Evolutionary conservation across 345 rosid genomes (phyloP).

Genomic region (Populus ilicifolia): DNA sequence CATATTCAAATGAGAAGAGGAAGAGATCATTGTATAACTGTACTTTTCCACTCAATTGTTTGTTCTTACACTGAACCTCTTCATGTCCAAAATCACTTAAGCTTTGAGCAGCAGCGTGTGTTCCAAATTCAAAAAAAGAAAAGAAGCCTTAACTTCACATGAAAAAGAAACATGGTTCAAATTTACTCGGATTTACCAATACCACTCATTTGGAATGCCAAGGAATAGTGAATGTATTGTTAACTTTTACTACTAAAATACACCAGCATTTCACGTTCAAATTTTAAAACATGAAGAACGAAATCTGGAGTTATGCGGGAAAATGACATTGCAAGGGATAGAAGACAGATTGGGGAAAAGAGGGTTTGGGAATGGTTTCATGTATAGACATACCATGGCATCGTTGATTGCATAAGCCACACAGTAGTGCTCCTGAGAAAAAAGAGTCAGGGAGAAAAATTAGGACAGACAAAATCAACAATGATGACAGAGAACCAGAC

Average conservation of each 20-base stretch:
- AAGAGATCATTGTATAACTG: not conserved
- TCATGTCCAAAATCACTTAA: not conserved
- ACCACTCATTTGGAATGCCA: not conserved
- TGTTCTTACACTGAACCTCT: not conserved
- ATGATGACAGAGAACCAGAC: slow-evolving; percentile 1
- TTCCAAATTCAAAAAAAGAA: not conserved
- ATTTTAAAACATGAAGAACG: too few relatives aligned
- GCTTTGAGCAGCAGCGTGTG: not conserved
- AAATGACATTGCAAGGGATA: slow-evolving; percentile 12
- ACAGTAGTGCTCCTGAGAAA: slow-evolving; percentile 79
- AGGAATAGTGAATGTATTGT: not conserved
- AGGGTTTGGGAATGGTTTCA: not conserved
- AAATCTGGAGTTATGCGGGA: not conserved
- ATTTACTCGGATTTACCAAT: not conserved
- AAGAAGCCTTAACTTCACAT: not conserved
- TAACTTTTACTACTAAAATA: not conserved
- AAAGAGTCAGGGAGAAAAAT: slow-evolving; percentile 19
- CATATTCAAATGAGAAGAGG: not conserved
- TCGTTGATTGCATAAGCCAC: slow-evolving; percentile 84
- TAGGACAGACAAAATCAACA: not conserved
- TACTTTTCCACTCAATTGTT: not conserved
- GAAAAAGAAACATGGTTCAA: not conserved
- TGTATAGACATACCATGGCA: slow-evolving; percentile 55
- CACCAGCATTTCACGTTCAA: too few relatives aligned
- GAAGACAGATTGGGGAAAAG: not conserved